Evolutionary conservation across 2,329 filamentous ascomycete species (phyloP), one percentile per base, ranked within the genome.

Genomic region (Fusarium mundagurra): DNA sequence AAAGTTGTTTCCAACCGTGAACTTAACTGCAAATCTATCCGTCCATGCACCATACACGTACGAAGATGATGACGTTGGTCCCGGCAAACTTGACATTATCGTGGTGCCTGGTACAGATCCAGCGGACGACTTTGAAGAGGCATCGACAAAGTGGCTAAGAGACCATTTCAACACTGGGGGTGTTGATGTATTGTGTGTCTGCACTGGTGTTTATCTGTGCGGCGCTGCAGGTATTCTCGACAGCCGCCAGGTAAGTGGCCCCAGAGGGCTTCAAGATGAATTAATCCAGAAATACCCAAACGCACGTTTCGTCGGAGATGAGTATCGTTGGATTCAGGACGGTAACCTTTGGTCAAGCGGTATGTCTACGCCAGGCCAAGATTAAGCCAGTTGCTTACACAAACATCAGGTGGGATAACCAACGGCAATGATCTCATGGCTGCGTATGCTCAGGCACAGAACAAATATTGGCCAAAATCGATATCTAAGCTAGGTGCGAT

Each of bases 361-460:
- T 87, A 77, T 63, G 85, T 83, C 27, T 27, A 36, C n/a, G 11
- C 17, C 27, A 20, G 11, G 24, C 13, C 29, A 18, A 24, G n/a
- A 16, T 17, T 47, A 17, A 11, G 33, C 39, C 11, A 55, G 18
- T 48, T 12, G 36, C 53, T 69, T 45, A 65, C 44, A 31, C 29
- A 10, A 48, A 45, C 27, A 48, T 31, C 18, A 88, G 86, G 86
- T n/a, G 87, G 86, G 58, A 80, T 89, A 61, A 89, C 88, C 18
- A 89, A 89, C 69, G 87, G 87, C 38, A 89, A 89, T 72, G 88
- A 90, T 65, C 82, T 90, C 61, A 84, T 89, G 50, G 85, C 85
- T 24, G 87, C 87, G 6, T 90, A 89, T 75, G 84, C 84, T 14
- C 83, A 86, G 41, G 79, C 83, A 11, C 82, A 81, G 48, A 81